phyloP scores from a whole-genome alignment of 768 basidiomycete genomes.

The Leccinum ochraceum region DNA sequence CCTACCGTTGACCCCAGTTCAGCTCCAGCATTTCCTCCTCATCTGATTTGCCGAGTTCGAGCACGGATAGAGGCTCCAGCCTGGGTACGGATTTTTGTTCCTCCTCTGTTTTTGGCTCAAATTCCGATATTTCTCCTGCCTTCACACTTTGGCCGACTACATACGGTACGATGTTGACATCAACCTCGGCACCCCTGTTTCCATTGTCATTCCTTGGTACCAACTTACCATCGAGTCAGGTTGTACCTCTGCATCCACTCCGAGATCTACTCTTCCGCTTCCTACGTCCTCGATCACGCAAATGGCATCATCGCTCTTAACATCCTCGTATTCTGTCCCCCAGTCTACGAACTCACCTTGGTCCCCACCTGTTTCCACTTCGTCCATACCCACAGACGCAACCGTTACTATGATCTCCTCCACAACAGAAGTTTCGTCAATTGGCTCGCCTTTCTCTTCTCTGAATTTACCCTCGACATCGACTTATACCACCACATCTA shows the following conservation, averaged over 20 bases:
- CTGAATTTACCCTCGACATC: slow-evolving; percentile 11
- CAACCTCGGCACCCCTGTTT: neutral
- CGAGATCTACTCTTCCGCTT: neutral
- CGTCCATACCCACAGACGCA: neutral
- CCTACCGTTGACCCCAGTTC: slow-evolving; percentile 5
- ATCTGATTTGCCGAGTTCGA: neutral
- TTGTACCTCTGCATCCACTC: neutral
- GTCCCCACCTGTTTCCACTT: neutral
- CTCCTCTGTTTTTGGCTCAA: slow-evolving; percentile 14
- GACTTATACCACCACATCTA: slow-evolving; percentile 23
- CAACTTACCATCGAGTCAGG: slow-evolving; percentile 3
- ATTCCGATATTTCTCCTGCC: slow-evolving; percentile 17
- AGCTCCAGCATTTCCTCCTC: slow-evolving; percentile 3
- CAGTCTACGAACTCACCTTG: neutral
- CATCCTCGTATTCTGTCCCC: slow-evolving; percentile 3
- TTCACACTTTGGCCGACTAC: neutral
- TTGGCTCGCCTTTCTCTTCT: neutral
- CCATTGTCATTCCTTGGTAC: neutral
- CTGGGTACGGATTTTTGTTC: slow-evolving; percentile 21
- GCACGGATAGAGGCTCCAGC: slow-evolving; percentile 12
- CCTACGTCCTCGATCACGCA: slow-evolving; percentile 1
- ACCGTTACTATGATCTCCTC: slow-evolving; percentile 18
- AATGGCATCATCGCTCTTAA: neutral
- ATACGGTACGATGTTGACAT: too few species aligned
- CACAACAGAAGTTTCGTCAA: slow-evolving; percentile 15